These are phyloP conservation scores for Phytopythium cucurbitacearum DNA, from an alignment of 352 stramenopile genomes.

Conservation along the genomic window DNA sequence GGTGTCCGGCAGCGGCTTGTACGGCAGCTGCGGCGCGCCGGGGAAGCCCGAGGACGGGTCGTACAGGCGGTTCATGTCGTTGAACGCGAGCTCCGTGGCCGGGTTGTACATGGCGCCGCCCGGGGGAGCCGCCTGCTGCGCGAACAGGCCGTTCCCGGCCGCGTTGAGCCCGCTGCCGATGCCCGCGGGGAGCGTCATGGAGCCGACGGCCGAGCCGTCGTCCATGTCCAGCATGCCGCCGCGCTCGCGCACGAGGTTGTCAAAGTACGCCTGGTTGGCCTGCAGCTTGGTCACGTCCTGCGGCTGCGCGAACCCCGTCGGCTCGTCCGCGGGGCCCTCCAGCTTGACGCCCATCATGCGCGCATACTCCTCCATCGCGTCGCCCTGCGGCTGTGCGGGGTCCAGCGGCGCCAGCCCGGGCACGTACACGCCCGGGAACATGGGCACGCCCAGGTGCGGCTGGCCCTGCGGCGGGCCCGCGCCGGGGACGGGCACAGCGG, in stretches of 20 bases:
- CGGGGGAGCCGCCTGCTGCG: slow-evolving; percentile 17
- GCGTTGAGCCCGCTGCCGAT: slow-evolving; percentile 60
- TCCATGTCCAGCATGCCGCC: slow-evolving; percentile 31
- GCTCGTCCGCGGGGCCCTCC: slow-evolving; percentile 47
- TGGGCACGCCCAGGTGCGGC: slow-evolving; percentile 6
- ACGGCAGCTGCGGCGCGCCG: slow-evolving; percentile 26
- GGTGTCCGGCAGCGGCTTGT: slow-evolving; percentile 25
- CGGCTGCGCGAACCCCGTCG: slow-evolving; percentile 20
- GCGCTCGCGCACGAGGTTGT: slow-evolving; percentile 69
- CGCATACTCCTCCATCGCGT: slow-evolving; percentile 78
- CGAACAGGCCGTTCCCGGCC: slow-evolving; percentile 29
- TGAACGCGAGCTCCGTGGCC: slow-evolving; percentile 54
- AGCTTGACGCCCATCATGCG: slow-evolving; percentile 83
- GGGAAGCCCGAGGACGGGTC: slow-evolving; percentile 52
- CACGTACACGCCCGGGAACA: slow-evolving; percentile 49
- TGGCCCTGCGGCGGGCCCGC: slow-evolving; percentile 13
- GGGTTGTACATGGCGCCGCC: slow-evolving; percentile 41
- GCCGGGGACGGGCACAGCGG: slow-evolving; percentile 1
- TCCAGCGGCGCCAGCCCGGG: slow-evolving; percentile 39
- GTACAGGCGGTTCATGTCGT: slow-evolving; percentile 68
- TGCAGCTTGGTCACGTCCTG: slow-evolving; percentile 69
- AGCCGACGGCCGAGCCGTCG: slow-evolving; percentile 25
- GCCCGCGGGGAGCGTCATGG: slow-evolving; percentile 60
- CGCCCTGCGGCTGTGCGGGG: slow-evolving; percentile 27
- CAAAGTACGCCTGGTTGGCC: slow-evolving; percentile 77